A percentile compares a stretch with the other conserved stretches of the same genome.
Evolutionary conservation across 208 protist genomes (phyloP).

Genomic region (Crithidia brevicula): DNA sequence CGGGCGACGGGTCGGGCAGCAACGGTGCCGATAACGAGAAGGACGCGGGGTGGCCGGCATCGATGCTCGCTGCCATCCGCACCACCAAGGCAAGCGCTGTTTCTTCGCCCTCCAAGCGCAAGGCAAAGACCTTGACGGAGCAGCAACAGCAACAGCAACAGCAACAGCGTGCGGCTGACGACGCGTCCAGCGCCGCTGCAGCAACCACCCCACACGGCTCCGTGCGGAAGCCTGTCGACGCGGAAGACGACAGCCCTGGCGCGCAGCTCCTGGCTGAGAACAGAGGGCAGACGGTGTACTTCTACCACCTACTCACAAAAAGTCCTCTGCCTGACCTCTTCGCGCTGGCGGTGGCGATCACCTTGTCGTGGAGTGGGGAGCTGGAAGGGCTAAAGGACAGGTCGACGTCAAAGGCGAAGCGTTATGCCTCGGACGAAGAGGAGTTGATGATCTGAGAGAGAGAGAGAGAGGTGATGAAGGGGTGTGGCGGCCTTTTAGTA

Average conservation of each 20-base stretch:
- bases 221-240: neutral
- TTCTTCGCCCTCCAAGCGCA: slow-evolving; percentile 9
- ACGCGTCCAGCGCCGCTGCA: neutral
- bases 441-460: slow-evolving; percentile 2
- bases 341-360: slow-evolving; percentile 52
- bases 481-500: too few species aligned
- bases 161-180: neutral
- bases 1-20: neutral
- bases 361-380: slow-evolving; percentile 46
- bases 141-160: too few species aligned
- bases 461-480: neutral
- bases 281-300: slow-evolving; percentile 48
- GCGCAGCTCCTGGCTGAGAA: slow-evolving; percentile 41
- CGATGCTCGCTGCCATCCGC: slow-evolving; percentile 18
- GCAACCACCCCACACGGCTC: neutral
- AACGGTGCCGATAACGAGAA: neutral
- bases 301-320: slow-evolving; percentile 41
- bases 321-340: slow-evolving; percentile 49
- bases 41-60: slow-evolving; percentile 5
- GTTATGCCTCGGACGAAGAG: slow-evolving; percentile 14
- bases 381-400: slow-evolving; percentile 11
- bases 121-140: neutral
- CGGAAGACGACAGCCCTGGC: neutral
- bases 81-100: neutral
- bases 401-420: neutral